Evolutionary conservation across 129 eudicot genomes (phyloP).

Genomic region (Lonicera japonica): DNA sequence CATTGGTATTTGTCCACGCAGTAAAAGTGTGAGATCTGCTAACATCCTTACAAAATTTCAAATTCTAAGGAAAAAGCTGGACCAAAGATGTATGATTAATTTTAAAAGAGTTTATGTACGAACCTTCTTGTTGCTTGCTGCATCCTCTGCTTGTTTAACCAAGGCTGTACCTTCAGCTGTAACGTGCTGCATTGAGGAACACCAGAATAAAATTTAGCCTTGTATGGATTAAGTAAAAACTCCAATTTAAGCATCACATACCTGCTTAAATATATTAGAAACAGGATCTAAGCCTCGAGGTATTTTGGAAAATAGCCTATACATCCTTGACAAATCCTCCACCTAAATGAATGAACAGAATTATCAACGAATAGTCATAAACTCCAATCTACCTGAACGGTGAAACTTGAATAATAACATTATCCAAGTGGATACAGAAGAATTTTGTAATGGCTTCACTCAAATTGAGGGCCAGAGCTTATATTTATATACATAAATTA

Average conservation of each 20-base stretch:
- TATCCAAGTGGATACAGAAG: neutral
- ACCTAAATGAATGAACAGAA: constrained; percentile 37
- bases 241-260: constrained; percentile 23
- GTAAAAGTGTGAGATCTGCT: too few relatives aligned
- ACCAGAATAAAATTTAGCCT: constrained; percentile 1
- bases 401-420: neutral
- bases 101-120: neutral
- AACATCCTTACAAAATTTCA: neutral
- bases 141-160: constrained; percentile 49
- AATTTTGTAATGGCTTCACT: too few relatives aligned
- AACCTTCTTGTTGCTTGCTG: constrained; percentile 40
- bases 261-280: constrained; percentile 84
- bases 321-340: constrained; percentile 84
- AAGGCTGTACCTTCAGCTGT: constrained; percentile 39
- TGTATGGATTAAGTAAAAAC: neutral
- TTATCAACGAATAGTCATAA: neutral
- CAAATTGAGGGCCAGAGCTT: too few relatives aligned
- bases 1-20: too few relatives aligned
- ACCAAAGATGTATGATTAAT: neutral
- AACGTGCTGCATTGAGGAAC: constrained; percentile 30
- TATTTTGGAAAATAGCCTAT: constrained; percentile 72
- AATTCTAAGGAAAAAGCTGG: neutral
- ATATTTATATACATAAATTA: too few relatives aligned
- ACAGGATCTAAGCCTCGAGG: constrained; percentile 78
- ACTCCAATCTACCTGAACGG: neutral